Evolutionary conservation across 169 alveolate genomes (phyloP).

Genomic region (Cryptosporidium parvum): DNA sequence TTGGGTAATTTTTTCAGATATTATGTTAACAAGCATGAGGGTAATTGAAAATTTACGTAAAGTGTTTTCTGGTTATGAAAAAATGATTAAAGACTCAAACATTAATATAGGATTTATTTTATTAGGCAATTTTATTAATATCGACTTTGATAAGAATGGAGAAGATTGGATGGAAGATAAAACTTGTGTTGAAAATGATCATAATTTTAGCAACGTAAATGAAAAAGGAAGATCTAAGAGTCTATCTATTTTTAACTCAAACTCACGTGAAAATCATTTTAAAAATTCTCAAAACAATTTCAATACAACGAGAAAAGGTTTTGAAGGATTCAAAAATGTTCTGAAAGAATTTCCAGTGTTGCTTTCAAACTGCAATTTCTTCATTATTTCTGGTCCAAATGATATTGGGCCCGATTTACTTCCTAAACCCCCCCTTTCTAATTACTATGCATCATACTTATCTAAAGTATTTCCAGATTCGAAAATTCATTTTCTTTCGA

Average conservation of each 20-base stretch:
- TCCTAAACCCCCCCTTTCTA: conserved; percentile 43
- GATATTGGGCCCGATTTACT: conserved; percentile 70
- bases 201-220: neutral
- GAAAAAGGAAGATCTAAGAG: neutral
- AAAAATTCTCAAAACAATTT: neutral
- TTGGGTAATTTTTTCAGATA: conserved; percentile 67
- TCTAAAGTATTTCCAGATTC: conserved; percentile 6
- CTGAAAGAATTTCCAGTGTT: conserved; percentile 27
- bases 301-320: conserved; percentile 21
- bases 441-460: conserved; percentile 49
- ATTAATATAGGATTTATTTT: conserved; percentile 34
- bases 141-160: neutral
- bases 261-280: neutral
- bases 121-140: conserved; percentile 31
- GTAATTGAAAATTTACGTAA: conserved; percentile 14
- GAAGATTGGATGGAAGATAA: neutral
- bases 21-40: conserved; percentile 2
- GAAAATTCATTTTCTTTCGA: conserved; percentile 29
- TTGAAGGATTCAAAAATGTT: neutral
- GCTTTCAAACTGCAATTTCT: conserved; percentile 10
- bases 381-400: conserved; percentile 58
- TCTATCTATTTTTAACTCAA: neutral
- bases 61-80: conserved; percentile 67
- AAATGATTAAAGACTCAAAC: neutral
- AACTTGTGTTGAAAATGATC: neutral